phyloP scores from a whole-genome alignment of 495 filamentous ascomycete genomes.

The Penicillium longicatenatum region DNA sequence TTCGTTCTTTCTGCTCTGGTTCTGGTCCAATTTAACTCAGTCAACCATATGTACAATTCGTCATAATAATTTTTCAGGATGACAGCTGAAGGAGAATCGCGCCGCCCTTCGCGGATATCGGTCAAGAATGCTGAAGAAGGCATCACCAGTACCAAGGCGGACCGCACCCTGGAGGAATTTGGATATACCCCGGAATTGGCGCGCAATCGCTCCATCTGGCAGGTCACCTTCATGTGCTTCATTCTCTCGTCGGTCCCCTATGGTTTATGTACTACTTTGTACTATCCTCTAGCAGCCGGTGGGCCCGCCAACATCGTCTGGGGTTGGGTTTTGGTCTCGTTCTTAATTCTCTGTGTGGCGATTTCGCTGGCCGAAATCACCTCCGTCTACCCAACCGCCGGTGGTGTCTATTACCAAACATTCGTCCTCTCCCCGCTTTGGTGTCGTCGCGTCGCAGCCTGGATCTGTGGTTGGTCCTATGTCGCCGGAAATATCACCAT shows the following conservation, averaged over 20 bases:
- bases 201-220: conserved; percentile 51
- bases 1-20: background rate
- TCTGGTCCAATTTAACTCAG: background rate
- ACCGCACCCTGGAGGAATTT: conserved; percentile 39
- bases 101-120: conserved; percentile 24
- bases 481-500: conserved; percentile 64
- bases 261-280: conserved; percentile 64
- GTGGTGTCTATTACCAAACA: conserved; percentile 71
- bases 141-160: conserved; percentile 19
- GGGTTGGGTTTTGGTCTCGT: conserved; percentile 63
- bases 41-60: background rate
- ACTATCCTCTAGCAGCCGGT: conserved; percentile 62
- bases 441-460: conserved; percentile 61
- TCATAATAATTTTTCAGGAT: conserved; percentile 13
- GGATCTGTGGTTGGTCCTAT: conserved; percentile 71
- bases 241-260: conserved; percentile 58
- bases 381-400: conserved; percentile 66
- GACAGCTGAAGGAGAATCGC: conserved; percentile 11
- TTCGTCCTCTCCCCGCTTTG: conserved; percentile 53
- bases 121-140: conserved; percentile 18
- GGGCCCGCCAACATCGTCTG: conserved; percentile 63
- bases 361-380: conserved; percentile 70
- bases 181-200: conserved; percentile 59
- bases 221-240: conserved; percentile 41
- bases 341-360: conserved; percentile 65